These are phyloP conservation scores for Bolboschoenoplectus hybrid DNA, from an alignment of 202 grass and related monocot genomes.

Conservation along the genomic window DNA sequence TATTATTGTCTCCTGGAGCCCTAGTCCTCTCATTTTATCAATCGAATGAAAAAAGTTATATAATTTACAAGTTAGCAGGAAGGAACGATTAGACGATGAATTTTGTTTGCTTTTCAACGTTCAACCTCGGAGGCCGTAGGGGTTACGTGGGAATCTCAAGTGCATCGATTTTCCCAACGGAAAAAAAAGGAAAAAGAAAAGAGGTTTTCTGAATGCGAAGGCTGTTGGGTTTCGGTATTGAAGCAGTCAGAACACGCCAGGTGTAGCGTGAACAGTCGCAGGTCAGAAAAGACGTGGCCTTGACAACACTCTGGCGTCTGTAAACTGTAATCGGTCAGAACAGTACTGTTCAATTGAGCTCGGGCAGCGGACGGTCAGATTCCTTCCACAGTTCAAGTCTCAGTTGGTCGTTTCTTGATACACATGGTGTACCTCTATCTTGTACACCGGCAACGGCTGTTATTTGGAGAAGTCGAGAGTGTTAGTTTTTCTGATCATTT, in stretches of 20 bases:
- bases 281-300: slow-evolving; percentile 6
- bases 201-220: background rate
- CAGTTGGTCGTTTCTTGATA: background rate
- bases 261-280: background rate
- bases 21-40: no score
- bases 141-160: background rate
- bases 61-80: no score
- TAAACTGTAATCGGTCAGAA: background rate
- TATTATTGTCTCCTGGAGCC: no score
- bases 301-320: background rate
- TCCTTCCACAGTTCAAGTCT: background rate
- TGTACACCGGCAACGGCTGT: background rate
- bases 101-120: background rate
- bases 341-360: background rate
- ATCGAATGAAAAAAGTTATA: no score
- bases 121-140: background rate
- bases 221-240: background rate
- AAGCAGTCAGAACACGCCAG: background rate
- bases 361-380: background rate
- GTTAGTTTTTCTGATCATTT: background rate
- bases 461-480: no score
- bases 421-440: background rate
- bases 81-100: no score
- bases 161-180: background rate
- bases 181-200: background rate